Evolutionary conservation across 352 stramenopile species (phyloP).

Genomic region (Phytophthora sansomeana): DNA sequence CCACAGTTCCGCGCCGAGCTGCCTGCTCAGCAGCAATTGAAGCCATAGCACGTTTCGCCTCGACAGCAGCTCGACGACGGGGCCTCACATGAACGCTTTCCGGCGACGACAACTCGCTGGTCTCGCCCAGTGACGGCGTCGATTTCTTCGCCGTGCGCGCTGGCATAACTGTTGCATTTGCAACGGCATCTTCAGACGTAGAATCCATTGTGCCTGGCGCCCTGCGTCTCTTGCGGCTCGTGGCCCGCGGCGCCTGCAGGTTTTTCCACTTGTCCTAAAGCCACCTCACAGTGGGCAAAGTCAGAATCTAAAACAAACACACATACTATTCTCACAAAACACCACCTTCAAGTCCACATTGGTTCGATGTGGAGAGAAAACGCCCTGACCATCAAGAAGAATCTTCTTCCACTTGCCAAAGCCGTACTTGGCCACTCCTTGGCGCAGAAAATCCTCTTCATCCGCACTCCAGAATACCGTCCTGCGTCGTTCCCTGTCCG

Average conservation of each 20-base stretch:
- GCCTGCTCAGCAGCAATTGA: not conserved
- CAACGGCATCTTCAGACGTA: not conserved
- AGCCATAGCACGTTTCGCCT: not conserved
- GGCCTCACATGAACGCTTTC: constrained; percentile 2
- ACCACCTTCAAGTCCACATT: constrained; percentile 76
- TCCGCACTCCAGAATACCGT: constrained; percentile 51
- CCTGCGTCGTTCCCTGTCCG: constrained; percentile 27
- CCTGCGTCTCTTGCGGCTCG: constrained; percentile 16
- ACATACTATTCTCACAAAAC: not conserved
- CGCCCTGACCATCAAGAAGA: constrained; percentile 34
- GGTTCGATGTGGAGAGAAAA: constrained; percentile 60
- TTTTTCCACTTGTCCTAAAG: constrained; percentile 63
- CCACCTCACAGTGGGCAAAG: not conserved
- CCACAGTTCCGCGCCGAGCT: constrained; percentile 1
- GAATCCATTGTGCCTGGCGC: not conserved
- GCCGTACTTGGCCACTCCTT: constrained; percentile 51
- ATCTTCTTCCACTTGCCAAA: constrained; percentile 61
- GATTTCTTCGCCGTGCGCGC: not conserved
- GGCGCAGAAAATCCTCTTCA: constrained; percentile 52
- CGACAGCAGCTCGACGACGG: not conserved
- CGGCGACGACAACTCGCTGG: not conserved
- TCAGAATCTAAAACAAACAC: not conserved
- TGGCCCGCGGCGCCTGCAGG: constrained; percentile 11
- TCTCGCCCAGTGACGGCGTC: not conserved
- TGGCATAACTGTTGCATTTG: not conserved